phyloP scores from a whole-genome alignment of 2,329 filamentous ascomycete species.

The Huntiella moniliformis region DNA sequence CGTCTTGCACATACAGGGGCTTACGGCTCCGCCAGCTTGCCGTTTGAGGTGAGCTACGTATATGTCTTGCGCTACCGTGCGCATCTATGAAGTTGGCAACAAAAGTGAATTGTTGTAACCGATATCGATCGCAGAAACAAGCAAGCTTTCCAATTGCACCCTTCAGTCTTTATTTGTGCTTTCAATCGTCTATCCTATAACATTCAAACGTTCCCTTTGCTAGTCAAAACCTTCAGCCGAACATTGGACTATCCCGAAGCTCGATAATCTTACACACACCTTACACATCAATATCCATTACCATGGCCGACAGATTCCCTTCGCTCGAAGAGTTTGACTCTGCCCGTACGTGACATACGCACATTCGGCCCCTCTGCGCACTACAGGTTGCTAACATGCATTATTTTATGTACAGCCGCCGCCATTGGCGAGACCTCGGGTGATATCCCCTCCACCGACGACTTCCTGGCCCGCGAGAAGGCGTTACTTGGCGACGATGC shows the following conservation, averaged over 20 bases:
- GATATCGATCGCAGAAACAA: not conserved
- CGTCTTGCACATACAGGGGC: conserved; percentile 1
- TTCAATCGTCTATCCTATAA: no score
- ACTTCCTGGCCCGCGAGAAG: conserved; percentile 84
- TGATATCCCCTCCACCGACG: conserved; percentile 42
- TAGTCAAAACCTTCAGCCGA: not conserved
- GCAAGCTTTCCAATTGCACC: not conserved
- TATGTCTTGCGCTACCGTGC: conserved; percentile 4
- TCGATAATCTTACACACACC: not conserved
- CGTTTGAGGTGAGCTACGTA: conserved; percentile 4
- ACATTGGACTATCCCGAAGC: not conserved
- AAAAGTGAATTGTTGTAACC: not conserved
- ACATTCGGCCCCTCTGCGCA: conserved; percentile 46
- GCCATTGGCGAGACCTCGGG: conserved; percentile 39
- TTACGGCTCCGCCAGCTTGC: not conserved
- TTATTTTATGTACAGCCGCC: conserved; percentile 31
- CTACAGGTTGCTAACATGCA: conserved; percentile 25
- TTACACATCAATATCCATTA: not conserved
- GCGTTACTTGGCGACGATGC: conserved; percentile 84
- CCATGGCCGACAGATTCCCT: conserved; percentile 62
- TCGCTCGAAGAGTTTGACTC: conserved; percentile 62
- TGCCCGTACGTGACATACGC: conserved; percentile 28
- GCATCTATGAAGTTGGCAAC: conserved; percentile 3
- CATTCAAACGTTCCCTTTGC: not conserved
- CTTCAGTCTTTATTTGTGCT: not conserved